Evolutionary conservation across 345 rosid species (phyloP).

Genomic region (Corchorus olitorius): DNA sequence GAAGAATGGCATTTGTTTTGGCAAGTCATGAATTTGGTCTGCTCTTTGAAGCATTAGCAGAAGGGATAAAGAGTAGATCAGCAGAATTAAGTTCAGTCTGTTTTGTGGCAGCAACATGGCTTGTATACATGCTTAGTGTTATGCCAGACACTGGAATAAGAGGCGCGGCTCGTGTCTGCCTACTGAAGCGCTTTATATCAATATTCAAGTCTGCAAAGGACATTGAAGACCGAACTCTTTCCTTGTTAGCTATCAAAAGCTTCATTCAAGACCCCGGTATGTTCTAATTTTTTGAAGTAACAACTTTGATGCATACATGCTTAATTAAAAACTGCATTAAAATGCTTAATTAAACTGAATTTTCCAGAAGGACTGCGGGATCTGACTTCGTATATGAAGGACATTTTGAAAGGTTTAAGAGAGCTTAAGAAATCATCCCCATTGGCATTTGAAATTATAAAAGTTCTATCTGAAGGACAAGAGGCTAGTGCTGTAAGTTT

Average conservation of each 20-base stretch:
- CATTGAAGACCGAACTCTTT: constrained; percentile 53
- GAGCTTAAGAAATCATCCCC: constrained; percentile 63
- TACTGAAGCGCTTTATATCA: constrained; percentile 52
- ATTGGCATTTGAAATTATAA: constrained; percentile 59
- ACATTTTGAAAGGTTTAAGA: constrained; percentile 58
- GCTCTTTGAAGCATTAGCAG: constrained; percentile 68
- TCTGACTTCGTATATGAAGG: constrained; percentile 46
- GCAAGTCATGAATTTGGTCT: constrained; percentile 69
- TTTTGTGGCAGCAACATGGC: constrained; percentile 66
- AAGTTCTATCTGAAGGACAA: constrained; percentile 51
- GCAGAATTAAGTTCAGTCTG: constrained; percentile 48
- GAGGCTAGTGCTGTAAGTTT: constrained; percentile 62
- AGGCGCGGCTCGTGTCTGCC: constrained; percentile 67
- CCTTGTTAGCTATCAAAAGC: constrained; percentile 65
- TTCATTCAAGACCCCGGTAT: constrained; percentile 60
- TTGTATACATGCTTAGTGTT: constrained; percentile 48
- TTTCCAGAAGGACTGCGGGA: constrained; percentile 57
- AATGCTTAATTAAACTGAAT: too few species aligned
- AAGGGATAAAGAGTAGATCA: constrained; percentile 54
- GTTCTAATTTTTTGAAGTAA: constrained; percentile 14
- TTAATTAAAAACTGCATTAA: neutral
- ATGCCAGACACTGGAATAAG: constrained; percentile 68
- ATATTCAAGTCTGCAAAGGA: constrained; percentile 56
- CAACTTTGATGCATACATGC: neutral
- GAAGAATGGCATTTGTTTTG: constrained; percentile 53